A percentile compares a stretch with the other conserved stretches of the same genome.
Conservation (phyloP, 495 filamentous ascomycete species). For the Aspergillus taichungensis region DNA sequence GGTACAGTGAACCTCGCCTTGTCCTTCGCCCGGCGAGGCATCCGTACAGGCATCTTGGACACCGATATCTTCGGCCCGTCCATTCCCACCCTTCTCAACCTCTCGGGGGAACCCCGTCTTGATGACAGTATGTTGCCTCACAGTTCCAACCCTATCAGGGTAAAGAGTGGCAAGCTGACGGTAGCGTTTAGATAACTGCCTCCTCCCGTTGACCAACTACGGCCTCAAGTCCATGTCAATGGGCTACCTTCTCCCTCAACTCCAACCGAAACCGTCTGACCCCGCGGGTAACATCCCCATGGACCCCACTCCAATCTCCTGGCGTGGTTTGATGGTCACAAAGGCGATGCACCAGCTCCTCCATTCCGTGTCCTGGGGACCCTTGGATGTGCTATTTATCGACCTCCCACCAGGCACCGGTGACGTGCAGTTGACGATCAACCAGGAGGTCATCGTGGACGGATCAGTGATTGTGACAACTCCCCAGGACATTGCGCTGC, state of each 20-base stretch:
- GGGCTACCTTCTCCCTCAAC: slow-evolving; percentile 70
- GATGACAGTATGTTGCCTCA: slow-evolving; percentile 42
- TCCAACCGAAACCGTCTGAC: slow-evolving; percentile 8
- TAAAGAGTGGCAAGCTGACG: background rate
- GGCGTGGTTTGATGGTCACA: slow-evolving; percentile 95
- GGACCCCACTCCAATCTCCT: slow-evolving; percentile 75
- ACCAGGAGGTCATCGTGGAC: slow-evolving; percentile 80
- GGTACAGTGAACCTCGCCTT: slow-evolving; percentile 73
- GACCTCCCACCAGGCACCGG: slow-evolving; percentile 93
- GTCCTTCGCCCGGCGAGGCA: slow-evolving; percentile 69
- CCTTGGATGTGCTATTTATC: slow-evolving; percentile 74
- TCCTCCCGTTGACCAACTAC: slow-evolving; percentile 88
- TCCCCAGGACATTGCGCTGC: slow-evolving; percentile 82
- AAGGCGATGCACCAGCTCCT: slow-evolving; percentile 95
- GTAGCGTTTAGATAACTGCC: slow-evolving; percentile 53
- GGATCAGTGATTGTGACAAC: slow-evolving; percentile 89
- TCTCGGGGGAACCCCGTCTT: slow-evolving; percentile 63
- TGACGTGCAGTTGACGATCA: slow-evolving; percentile 87
- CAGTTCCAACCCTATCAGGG: background rate
- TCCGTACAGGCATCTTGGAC: slow-evolving; percentile 80
- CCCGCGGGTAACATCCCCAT: slow-evolving; percentile 30
- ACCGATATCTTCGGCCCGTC: slow-evolving; percentile 95
- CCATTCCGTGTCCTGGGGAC: slow-evolving; percentile 87
- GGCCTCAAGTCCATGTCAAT: slow-evolving; percentile 97
- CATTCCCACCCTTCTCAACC: slow-evolving; percentile 80